A percentile compares a stretch with the other conserved stretches of the same genome.
phyloP scores from a whole-genome alignment of 768 basidiomycete species.

The Tulasnella sp. region DNA sequence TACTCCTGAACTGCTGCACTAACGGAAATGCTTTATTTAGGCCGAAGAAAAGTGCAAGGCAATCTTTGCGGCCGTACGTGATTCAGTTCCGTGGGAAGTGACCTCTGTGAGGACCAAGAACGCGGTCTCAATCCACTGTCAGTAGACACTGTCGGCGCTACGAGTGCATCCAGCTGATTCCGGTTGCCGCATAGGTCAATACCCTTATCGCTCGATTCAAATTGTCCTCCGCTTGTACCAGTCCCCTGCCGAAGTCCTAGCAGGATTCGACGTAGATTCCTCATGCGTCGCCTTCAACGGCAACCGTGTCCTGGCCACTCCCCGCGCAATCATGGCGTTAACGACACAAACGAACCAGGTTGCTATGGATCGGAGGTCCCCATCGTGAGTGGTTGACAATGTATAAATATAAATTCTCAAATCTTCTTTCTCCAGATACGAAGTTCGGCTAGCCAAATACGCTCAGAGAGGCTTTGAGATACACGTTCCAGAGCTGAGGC shows the following conservation, averaged over 20 bases:
- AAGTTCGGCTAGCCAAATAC: slow-evolving; percentile 52
- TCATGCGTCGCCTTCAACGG: slow-evolving; percentile 50
- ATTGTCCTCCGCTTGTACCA: slow-evolving; percentile 55
- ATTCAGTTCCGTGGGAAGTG: slow-evolving; percentile 52
- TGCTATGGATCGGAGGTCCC: slow-evolving; percentile 50
- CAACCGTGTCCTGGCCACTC: slow-evolving; percentile 47
- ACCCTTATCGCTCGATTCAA: slow-evolving; percentile 53
- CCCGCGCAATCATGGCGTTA: slow-evolving; percentile 47
- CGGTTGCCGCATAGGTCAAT: slow-evolving; percentile 41
- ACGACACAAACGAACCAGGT: slow-evolving; percentile 59
- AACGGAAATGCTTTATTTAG: slow-evolving; percentile 22
- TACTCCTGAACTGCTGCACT: not conserved
- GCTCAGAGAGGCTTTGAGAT: slow-evolving; percentile 45
- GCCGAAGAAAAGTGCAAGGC: slow-evolving; percentile 48
- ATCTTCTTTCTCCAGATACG: slow-evolving; percentile 26
- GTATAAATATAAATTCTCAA: not conserved
- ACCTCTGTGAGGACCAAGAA: slow-evolving; percentile 37
- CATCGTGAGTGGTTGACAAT: slow-evolving; percentile 32
- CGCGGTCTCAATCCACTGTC: slow-evolving; percentile 53
- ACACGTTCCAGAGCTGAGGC: slow-evolving; percentile 42
- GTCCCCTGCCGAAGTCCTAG: slow-evolving; percentile 53
- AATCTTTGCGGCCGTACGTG: slow-evolving; percentile 54
- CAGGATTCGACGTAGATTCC: slow-evolving; percentile 57
- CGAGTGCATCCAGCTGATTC: not conserved
- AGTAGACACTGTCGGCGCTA: slow-evolving; percentile 15